Evolutionary conservation across 2,329 filamentous ascomycete genomes (phyloP), one percentile per base, ranked within the genome.

Genomic region (Xylaria sp.): DNA sequence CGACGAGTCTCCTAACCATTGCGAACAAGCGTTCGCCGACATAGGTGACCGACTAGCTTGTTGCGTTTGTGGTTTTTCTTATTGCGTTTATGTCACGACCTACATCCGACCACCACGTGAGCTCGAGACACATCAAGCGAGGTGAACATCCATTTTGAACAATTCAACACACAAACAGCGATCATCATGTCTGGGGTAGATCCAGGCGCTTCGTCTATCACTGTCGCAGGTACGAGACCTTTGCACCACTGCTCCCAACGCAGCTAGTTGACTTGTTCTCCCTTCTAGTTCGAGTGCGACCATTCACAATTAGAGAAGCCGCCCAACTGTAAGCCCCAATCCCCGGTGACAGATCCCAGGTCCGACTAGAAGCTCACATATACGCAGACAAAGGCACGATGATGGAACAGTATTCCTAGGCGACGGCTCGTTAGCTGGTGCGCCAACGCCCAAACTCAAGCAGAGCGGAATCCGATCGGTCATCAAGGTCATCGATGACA

Each of bases 401-500:
- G 95, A 98, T 80, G 90, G 91, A 62, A 94, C 93, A 4, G 81
- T 97, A 45, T 99, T 99, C 78, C 88, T 99, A n/a, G 96, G 96
- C 69, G 96, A 99, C 79, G 96, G 96, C 68, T 98, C 95, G 19
- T 86, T 99, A 65, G 96, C 96, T n/a, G 92, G 89, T 54, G 90
- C 88, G 14, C 94, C 95, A 0, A 88, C 93, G 1, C 94, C 94
- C 0, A 97, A 95, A 78, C 86, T 97, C 36, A 89, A 91, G 69
- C 90, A 93, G 74, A 94, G 94, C 76, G 96, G 97, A 7, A 90
- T 99, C 65, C 88, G 94, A 75, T 90, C 93, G 1, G 94, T 99
- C 61, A 92, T 99, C 82, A 98, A 98, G 81, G 94, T 99, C 21
- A 88, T 99, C 61, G 97, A 99, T 78, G 94, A 98, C 78, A 92